Evolutionary conservation across 1,284 basidiomycete species (phyloP).

Genomic region (Trametes sp.): DNA sequence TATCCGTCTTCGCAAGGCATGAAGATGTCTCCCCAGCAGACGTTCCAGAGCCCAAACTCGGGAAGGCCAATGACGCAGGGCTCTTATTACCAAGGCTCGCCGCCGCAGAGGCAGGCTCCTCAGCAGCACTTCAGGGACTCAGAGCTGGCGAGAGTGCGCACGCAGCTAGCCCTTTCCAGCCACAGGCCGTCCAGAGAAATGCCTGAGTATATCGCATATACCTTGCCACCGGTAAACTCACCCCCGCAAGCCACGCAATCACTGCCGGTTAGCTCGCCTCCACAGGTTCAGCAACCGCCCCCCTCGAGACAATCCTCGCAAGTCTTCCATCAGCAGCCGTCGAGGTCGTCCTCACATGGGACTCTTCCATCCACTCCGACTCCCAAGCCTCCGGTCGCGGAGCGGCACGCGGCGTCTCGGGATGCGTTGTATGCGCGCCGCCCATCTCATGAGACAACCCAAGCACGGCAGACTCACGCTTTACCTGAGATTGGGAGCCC

Average conservation of each 20-base stretch:
- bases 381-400: neutral
- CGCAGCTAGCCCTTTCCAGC: neutral
- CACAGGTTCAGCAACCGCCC: neutral
- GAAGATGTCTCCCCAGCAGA: constrained; percentile 2
- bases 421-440: neutral
- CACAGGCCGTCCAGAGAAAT: neutral
- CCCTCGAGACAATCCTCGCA: neutral
- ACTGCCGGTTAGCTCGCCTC: neutral
- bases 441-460: neutral
- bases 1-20: constrained; percentile 22
- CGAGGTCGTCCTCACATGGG: neutral
- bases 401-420: neutral
- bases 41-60: neutral
- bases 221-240: neutral
- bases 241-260: too few species aligned
- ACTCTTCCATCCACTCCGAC: too few species aligned
- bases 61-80: neutral
- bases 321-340: neutral
- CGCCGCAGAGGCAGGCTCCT: neutral
- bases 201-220: neutral
- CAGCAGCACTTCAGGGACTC: neutral
- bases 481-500: constrained; percentile 46
- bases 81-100: neutral
- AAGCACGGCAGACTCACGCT: neutral
- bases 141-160: neutral